Percentiles rank a stretch among this genome's conserved stretches.
Evolutionary conservation across 176 grass and related monocot genomes (phyloP).

Genomic region (Zea mays): Zm-B73-REFERENCE-NAM-5.0 NC_050103.1:164523501-164524000

Average conservation of each 20-base stretch:
- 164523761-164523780: neutral
- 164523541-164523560: no score
- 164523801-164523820: neutral
- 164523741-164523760: neutral
- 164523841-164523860: neutral
- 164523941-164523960: neutral
- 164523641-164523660: neutral
- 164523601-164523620: no score
- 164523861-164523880: neutral
- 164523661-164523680: neutral
- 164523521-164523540: no score
- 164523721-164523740: neutral
- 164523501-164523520: no score
- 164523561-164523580: no score
- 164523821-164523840: neutral
- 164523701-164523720: neutral
- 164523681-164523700: neutral
- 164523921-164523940: slow-evolving; percentile 93
- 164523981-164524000: no score
- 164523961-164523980: no score
- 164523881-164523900: slow-evolving; percentile 71
- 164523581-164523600: no score
- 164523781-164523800: neutral
- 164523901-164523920: slow-evolving; percentile 98
- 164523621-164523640: neutral